Percentiles rank a stretch among this genome's conserved stretches.
These are phyloP conservation scores for Tephrocybe sp. DNA, from an alignment of 768 basidiomycete genomes.

Conservation along the genomic window DNA sequence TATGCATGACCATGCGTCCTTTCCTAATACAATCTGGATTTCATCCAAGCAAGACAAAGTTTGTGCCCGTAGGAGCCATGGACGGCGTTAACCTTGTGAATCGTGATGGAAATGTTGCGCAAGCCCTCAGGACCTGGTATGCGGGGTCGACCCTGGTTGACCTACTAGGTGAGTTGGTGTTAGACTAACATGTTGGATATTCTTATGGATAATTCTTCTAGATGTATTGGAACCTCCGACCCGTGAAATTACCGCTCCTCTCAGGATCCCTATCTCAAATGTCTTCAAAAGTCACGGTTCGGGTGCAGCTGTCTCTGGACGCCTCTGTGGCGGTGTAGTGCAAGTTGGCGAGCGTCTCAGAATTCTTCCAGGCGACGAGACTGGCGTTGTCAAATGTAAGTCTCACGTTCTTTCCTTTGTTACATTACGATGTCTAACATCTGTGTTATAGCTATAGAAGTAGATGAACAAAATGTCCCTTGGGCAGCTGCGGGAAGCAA, in stretches of 20 bases:
- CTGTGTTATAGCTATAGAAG: constrained; percentile 68
- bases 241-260: constrained; percentile 70
- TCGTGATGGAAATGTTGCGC: constrained; percentile 43
- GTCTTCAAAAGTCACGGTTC: constrained; percentile 89
- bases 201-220: constrained; percentile 22
- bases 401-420: neutral
- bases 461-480: constrained; percentile 70
- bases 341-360: constrained; percentile 90
- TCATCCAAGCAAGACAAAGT: constrained; percentile 70
- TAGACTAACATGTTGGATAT: neutral
- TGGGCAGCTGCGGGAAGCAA: constrained; percentile 94
- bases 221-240: constrained; percentile 80
- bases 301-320: constrained; percentile 75
- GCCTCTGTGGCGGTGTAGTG: constrained; percentile 83
- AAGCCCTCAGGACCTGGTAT: constrained; percentile 71
- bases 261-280: constrained; percentile 90
- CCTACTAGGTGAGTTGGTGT: constrained; percentile 60
- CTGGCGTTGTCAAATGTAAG: constrained; percentile 70
- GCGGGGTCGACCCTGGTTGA: constrained; percentile 81
- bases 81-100: constrained; percentile 79
- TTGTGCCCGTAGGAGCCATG: constrained; percentile 89
- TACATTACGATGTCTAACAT: neutral
- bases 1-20: constrained; percentile 65
- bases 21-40: constrained; percentile 92
- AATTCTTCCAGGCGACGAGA: constrained; percentile 91